Conservation (phyloP, 129 eudicot species). For the Tagetes erecta region DNA sequence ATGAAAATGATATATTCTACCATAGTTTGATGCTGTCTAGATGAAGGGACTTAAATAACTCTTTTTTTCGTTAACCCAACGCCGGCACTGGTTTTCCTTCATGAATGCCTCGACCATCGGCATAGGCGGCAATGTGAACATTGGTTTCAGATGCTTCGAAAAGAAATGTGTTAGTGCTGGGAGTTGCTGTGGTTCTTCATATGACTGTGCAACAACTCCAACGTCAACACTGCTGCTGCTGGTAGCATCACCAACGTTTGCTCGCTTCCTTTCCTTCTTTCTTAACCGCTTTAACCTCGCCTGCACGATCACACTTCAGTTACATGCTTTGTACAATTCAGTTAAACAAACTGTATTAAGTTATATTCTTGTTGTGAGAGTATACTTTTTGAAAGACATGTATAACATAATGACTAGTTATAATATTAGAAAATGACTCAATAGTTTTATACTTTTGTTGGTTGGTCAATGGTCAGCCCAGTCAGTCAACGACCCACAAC, state of each 20-base stretch:
- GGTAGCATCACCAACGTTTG: background rate
- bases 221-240: background rate
- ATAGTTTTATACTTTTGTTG: too few relatives aligned
- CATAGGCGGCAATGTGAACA: background rate
- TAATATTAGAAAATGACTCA: background rate
- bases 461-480: too few relatives aligned
- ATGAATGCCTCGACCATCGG: background rate
- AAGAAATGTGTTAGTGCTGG: background rate
- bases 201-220: background rate
- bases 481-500: too few relatives aligned
- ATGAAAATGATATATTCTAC: too few relatives aligned
- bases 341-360: background rate
- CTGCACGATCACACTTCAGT: conserved; percentile 31
- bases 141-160: conserved; percentile 1
- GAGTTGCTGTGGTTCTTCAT: background rate
- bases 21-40: too few relatives aligned
- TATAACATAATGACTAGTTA: background rate
- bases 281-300: conserved; percentile 57
- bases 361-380: background rate
- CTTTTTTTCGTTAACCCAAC: background rate
- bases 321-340: background rate
- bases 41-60: too few relatives aligned
- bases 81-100: background rate
- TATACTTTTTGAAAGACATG: too few relatives aligned
- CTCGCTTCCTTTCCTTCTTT: conserved; percentile 57